phyloP scores from a whole-genome alignment of 2,329 filamentous ascomycete species.

The Cercospora nicotianae region DNA sequence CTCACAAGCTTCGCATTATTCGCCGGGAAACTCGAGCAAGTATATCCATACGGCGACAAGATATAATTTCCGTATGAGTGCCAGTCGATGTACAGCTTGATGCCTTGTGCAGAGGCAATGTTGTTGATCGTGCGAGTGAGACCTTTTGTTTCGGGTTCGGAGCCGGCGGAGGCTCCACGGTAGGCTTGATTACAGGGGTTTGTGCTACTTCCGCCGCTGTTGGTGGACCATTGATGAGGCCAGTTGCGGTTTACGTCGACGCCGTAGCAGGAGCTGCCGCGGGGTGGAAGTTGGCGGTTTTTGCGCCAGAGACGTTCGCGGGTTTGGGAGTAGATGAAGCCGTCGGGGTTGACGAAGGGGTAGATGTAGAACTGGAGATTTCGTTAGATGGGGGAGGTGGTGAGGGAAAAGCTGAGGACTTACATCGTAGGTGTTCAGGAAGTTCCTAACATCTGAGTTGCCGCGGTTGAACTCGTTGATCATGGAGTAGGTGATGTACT shows the following conservation, averaged over 20 bases:
- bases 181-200: slow-evolving; percentile 55
- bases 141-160: slow-evolving; percentile 51
- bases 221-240: slow-evolving; percentile 49
- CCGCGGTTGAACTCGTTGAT: slow-evolving; percentile 48
- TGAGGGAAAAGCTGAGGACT: background rate
- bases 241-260: slow-evolving; percentile 62
- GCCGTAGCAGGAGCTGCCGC: slow-evolving; percentile 46
- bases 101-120: slow-evolving; percentile 9
- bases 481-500: slow-evolving; percentile 56
- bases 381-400: background rate
- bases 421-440: slow-evolving; percentile 61
- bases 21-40: slow-evolving; percentile 48
- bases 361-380: slow-evolving; percentile 58
- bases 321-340: slow-evolving; percentile 60
- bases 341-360: slow-evolving; percentile 63
- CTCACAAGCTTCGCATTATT: slow-evolving; percentile 53
- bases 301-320: slow-evolving; percentile 62
- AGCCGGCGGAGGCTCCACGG: slow-evolving; percentile 39
- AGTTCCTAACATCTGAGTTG: slow-evolving; percentile 42
- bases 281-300: slow-evolving; percentile 51
- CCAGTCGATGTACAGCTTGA: slow-evolving; percentile 64
- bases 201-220: slow-evolving; percentile 48
- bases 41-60: slow-evolving; percentile 60
- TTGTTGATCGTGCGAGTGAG: slow-evolving; percentile 15
- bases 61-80: slow-evolving; percentile 65